These are phyloP conservation scores for Cordia subcordata DNA, from an alignment of 257 asterid genomes.

Conservation along the genomic window DNA sequence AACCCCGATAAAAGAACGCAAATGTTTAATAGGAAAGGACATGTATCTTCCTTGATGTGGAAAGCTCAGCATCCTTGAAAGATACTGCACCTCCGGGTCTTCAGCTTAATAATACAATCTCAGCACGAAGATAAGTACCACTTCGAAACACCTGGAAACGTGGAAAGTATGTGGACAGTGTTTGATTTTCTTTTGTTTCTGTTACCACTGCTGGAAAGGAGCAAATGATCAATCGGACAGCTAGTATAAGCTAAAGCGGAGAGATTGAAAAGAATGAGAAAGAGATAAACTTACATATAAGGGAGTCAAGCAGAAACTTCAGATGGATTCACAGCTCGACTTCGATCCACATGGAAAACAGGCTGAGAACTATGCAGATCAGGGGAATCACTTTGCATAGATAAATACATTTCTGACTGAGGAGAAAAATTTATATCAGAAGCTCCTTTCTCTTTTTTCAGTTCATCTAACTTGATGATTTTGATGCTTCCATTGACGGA, in stretches of 20 bases:
- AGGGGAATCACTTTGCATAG: not conserved
- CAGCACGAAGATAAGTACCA: not conserved
- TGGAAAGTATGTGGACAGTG: too few species aligned
- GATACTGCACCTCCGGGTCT: too few species aligned
- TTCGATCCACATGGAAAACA: not conserved
- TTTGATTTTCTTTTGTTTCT: too few species aligned
- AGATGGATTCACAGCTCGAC: not conserved
- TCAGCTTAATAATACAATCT: too few species aligned
- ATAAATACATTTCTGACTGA: constrained; percentile 2
- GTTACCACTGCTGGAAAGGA: not conserved
- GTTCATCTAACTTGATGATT: not conserved
- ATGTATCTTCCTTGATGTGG: not conserved
- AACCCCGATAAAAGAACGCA: not conserved
- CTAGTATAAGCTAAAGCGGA: not conserved
- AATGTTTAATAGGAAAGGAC: not conserved
- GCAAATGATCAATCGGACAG: not conserved
- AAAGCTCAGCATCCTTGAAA: too few species aligned
- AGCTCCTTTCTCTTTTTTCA: not conserved
- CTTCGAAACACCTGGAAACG: not conserved
- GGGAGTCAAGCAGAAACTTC: not conserved
- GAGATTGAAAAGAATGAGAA: not conserved
- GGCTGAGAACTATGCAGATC: not conserved
- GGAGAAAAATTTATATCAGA: not conserved
- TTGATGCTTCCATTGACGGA: not conserved
- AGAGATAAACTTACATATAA: not conserved